Base-by-base conservation (phyloP, 2,329 filamentous ascomycete species). In the Volutella citrinella region DNA sequence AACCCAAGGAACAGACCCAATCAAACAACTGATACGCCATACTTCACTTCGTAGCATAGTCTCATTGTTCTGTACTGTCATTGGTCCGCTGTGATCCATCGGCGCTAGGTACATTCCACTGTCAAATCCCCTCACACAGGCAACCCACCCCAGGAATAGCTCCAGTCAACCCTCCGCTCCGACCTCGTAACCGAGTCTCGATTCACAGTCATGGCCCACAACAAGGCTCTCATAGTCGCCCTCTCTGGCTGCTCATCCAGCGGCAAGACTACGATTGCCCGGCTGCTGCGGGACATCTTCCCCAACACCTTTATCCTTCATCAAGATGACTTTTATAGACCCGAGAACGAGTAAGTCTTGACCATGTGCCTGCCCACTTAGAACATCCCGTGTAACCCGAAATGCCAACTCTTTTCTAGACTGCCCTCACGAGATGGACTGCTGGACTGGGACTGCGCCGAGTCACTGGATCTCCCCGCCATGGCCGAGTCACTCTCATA, bases 251-350 rank as follows among this genome's bases (percentile, higher is more conserved):
- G 86, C 45, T 96, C 91, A 3, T 95, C 86, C 5, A 91, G 86
- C 51, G 93, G 93, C 40, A 98, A 98, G 69, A 97, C 93, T 4
- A 97, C 93, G 4, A 76, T 98, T 11, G 86, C 89, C 14, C 79
- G 91, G 4, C 73, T 96, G 10, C 72, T 98, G 13, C 81, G 88
- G 38, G 80, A 87, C 56, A 82, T 95, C 46, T 89, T 96, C 53
- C 82, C 82, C 8, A 70, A 74, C 47, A 74, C 80, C 12, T 91
- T 89, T 55, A 86, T 97, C 54, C 74, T 98, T 15, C 93, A 98
- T 60, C 81, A 95, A 59, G 93, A 98, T 66, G 93, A 98, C 63
- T 98, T 97, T 59, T 98, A 95, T 67, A 81, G 80, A 46, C 71
- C 85, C 2, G 91, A 97, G 57, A 65, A 74, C 19, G 74, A 88